Evolutionary conservation across 208 protist genomes (phyloP).

Genomic region (Borovskyia barvae): DNA sequence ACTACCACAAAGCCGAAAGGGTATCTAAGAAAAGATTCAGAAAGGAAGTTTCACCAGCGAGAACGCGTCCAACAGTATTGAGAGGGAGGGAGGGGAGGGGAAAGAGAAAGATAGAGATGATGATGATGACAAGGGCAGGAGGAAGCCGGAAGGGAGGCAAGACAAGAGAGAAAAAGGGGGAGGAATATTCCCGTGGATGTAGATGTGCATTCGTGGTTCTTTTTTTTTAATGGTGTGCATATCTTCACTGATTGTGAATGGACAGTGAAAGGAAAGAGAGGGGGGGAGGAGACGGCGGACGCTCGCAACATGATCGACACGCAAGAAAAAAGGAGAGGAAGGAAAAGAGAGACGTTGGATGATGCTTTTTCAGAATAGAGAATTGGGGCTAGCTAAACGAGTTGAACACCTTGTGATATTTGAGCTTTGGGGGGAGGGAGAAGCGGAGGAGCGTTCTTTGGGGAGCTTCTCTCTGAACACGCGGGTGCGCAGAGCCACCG

Average conservation of each 20-base stretch:
- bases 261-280: not conserved
- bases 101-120: not conserved
- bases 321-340: not conserved
- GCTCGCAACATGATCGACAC: not conserved
- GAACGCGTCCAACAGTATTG: not conserved
- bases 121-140: not conserved
- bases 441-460: too few species aligned
- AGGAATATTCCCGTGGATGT: not conserved
- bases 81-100: not conserved
- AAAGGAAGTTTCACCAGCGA: not conserved
- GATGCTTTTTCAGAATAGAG: too few species aligned
- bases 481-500: too few species aligned
- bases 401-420: too few species aligned
- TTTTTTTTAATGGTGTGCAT: too few species aligned
- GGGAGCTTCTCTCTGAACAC: too few species aligned
- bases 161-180: not conserved
- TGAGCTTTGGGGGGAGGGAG: too few species aligned
- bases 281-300: not conserved
- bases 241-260: too few species aligned
- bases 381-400: too few species aligned
- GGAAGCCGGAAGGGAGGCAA: not conserved
- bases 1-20: too few species aligned
- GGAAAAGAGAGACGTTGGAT: slow-evolving; percentile 6
- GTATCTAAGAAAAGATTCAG: not conserved
- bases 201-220: too few species aligned